Percentiles rank a stretch among this genome's conserved stretches.
These are phyloP conservation scores for Lactarius vividus DNA, from an alignment of 768 basidiomycete species.

Conservation along the genomic window DNA sequence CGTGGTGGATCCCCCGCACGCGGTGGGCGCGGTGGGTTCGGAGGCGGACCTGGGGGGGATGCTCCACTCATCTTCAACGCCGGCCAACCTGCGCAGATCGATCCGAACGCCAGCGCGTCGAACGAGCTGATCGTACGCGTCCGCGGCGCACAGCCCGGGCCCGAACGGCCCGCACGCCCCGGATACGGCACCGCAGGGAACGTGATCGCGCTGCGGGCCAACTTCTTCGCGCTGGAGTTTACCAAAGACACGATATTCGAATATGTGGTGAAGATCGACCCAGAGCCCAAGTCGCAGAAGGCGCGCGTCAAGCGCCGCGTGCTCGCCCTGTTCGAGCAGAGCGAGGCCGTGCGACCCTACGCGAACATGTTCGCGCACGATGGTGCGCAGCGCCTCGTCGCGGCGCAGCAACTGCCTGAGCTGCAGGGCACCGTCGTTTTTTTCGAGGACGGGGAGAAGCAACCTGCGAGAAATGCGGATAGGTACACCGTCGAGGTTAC, in stretches of 20 bases:
- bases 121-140: conserved; percentile 37
- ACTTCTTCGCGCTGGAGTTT: conserved; percentile 56
- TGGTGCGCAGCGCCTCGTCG: conserved; percentile 41
- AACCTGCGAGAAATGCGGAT: conserved; percentile 38
- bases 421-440: conserved; percentile 37
- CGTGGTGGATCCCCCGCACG: conserved; percentile 16
- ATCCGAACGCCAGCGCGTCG: conserved; percentile 1
- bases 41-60: conserved; percentile 26
- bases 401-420: conserved; percentile 39
- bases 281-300: conserved; percentile 43
- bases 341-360: conserved; percentile 37
- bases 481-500: conserved; percentile 42
- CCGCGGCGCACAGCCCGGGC: neutral
- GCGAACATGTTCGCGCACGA: conserved; percentile 51
- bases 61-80: conserved; percentile 24
- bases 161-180: conserved; percentile 26
- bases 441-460: conserved; percentile 41
- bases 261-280: conserved; percentile 52
- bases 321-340: conserved; percentile 52
- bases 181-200: conserved; percentile 34
- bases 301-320: conserved; percentile 47
- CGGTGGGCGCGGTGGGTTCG: conserved; percentile 28
- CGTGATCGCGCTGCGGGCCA: conserved; percentile 51
- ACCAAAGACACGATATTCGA: conserved; percentile 49
- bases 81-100: conserved; percentile 31